Conservation (phyloP, 352 stramenopile genomes). For the Phytopythium kandeliae region DNA sequence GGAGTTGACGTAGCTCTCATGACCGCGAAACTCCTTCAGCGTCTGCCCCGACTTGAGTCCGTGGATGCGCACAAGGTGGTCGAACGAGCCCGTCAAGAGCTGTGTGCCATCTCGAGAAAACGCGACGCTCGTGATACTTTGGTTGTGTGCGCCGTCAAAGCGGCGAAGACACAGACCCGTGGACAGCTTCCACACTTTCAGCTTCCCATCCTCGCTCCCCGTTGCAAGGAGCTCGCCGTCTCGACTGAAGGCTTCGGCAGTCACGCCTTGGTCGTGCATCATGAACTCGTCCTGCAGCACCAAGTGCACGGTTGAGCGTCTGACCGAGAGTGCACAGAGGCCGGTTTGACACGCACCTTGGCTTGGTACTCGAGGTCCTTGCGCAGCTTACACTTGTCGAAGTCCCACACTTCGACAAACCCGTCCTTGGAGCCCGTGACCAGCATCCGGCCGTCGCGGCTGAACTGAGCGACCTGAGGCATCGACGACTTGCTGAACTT, state of each 20-base stretch:
- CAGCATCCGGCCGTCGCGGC: conserved; percentile 82
- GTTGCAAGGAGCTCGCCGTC: conserved; percentile 88
- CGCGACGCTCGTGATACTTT: conserved; percentile 79
- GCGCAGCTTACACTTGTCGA: conserved; percentile 84
- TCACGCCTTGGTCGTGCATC: conserved; percentile 87
- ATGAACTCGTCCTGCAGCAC: conserved; percentile 84
- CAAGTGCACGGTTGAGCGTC: neutral
- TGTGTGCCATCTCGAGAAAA: conserved; percentile 91
- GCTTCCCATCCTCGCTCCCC: conserved; percentile 74
- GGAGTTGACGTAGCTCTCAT: conserved; percentile 90
- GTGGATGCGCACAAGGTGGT: conserved; percentile 90
- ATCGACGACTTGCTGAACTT: conserved; percentile 86
- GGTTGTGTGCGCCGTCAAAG: conserved; percentile 79
- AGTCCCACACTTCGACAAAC: conserved; percentile 94
- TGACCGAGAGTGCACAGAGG: neutral
- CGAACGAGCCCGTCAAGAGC: conserved; percentile 86
- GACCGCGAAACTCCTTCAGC: conserved; percentile 93
- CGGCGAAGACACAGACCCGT: conserved; percentile 88
- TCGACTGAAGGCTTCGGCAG: conserved; percentile 81
- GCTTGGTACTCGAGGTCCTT: conserved; percentile 94
- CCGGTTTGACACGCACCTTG: conserved; percentile 25
- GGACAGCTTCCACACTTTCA: conserved; percentile 92
- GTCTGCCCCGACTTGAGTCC: conserved; percentile 89
- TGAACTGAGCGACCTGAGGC: conserved; percentile 85
- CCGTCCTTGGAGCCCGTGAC: conserved; percentile 93